Evolutionary conservation across 805 yeast genomes (phyloP).

Genomic region (Ogataea angusta): DNA sequence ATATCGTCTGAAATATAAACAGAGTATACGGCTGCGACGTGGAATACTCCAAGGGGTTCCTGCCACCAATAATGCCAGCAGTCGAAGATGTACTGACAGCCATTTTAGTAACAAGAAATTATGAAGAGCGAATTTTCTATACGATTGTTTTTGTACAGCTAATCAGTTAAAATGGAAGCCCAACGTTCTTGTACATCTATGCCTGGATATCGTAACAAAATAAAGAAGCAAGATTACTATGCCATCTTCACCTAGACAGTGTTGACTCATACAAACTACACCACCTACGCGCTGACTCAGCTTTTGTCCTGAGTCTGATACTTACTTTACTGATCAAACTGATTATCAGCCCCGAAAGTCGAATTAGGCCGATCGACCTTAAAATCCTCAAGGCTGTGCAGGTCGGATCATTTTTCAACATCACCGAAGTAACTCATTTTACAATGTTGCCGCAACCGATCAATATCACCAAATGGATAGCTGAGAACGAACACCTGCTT

Average conservation of each 20-base stretch:
- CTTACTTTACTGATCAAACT: too few relatives aligned
- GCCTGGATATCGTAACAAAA: too few relatives aligned
- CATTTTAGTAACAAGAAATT: background rate
- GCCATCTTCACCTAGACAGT: too few relatives aligned
- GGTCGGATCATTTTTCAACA: conserved; percentile 1
- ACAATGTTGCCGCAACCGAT: conserved; percentile 63
- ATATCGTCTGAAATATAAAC: conserved; percentile 65
- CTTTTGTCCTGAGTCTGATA: too few relatives aligned
- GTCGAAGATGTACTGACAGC: conserved; percentile 12
- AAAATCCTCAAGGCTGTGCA: background rate
- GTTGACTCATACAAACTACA: too few relatives aligned
- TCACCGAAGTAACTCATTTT: background rate
- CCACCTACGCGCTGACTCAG: too few relatives aligned
- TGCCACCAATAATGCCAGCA: conserved; percentile 71
- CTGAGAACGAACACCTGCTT: conserved; percentile 67
- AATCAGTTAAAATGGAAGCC: too few relatives aligned
- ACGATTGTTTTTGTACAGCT: too few relatives aligned
- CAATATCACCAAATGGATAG: conserved; percentile 76
- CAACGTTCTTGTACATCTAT: too few relatives aligned
- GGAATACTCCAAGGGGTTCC: conserved; percentile 62
- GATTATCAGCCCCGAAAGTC: background rate
- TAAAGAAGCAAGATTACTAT: too few relatives aligned
- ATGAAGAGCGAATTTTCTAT: too few relatives aligned
- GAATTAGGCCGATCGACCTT: background rate
- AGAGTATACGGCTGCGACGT: conserved; percentile 61